Percentiles rank a stretch among this genome's conserved stretches.
Evolutionary conservation across 2,329 filamentous ascomycete species (phyloP).

Genomic region (Fusarium irregulare): DNA sequence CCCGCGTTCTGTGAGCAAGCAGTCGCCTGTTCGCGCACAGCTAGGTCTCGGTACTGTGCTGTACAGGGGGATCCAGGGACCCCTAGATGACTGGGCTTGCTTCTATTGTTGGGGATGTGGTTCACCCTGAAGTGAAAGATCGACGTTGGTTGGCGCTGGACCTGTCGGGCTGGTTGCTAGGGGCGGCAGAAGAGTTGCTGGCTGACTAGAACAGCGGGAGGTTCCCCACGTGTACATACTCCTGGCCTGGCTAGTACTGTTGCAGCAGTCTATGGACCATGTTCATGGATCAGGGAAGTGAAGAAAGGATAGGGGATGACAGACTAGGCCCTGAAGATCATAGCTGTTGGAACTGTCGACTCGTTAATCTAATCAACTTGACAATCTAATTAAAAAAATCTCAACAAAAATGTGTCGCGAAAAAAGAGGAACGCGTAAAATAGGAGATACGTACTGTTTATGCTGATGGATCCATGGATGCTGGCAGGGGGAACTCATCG

Average conservation of each 20-base stretch:
- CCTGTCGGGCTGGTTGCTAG: constrained; percentile 34
- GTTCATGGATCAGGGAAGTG: constrained; percentile 8
- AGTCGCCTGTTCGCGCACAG: constrained; percentile 29
- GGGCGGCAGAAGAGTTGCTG: constrained; percentile 37
- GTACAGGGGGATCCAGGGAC: constrained; percentile 20
- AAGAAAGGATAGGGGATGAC: constrained; percentile 18
- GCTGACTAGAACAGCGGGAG: constrained; percentile 29
- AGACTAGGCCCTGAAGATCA: background rate
- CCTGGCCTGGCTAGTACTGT: constrained; percentile 12
- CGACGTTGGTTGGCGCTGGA: constrained; percentile 34
- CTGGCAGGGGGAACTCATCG: constrained; percentile 29
- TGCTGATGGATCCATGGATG: background rate
- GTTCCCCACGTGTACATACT: constrained; percentile 27
- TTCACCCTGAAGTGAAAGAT: constrained; percentile 34
- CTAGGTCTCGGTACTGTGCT: background rate
- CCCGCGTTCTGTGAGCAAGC: constrained; percentile 36
- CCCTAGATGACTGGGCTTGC: constrained; percentile 3
- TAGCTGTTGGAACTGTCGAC: background rate
- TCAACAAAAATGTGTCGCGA: constrained; percentile 18
- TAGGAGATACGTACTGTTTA: constrained; percentile 28
- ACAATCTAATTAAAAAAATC: background rate
- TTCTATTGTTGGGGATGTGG: constrained; percentile 26
- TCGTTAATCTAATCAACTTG: constrained; percentile 6
- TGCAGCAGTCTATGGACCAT: background rate
- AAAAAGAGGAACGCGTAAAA: constrained; percentile 12